These are phyloP conservation scores for Moesziomyces antarcticus DNA, from an alignment of 1,284 basidiomycete genomes.

Conservation along the genomic window DNA sequence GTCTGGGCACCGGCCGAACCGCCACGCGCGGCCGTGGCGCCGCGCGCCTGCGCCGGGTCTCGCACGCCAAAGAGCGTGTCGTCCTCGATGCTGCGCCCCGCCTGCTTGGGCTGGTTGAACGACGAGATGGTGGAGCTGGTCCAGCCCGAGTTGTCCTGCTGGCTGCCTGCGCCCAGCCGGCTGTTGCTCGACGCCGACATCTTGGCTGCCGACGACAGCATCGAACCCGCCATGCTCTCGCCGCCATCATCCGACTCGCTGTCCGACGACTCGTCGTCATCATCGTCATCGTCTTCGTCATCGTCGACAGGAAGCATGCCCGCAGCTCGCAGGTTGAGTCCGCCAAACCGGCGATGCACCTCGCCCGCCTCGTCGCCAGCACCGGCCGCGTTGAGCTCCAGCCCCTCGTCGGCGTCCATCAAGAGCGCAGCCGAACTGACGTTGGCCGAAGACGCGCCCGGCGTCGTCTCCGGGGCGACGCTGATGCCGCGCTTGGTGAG, in stretches of 20 bases:
- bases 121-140: slow-evolving; percentile 50
- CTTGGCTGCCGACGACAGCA: slow-evolving; percentile 43
- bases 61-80: slow-evolving; percentile 64
- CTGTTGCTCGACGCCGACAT: slow-evolving; percentile 45
- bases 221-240: slow-evolving; percentile 30
- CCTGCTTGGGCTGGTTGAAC: slow-evolving; percentile 44
- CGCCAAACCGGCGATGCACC: slow-evolving; percentile 26
- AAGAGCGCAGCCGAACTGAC: slow-evolving; percentile 51
- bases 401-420: slow-evolving; percentile 56
- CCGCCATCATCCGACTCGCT: slow-evolving; percentile 41
- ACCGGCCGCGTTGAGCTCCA: slow-evolving; percentile 28
- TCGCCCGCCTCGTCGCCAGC: slow-evolving; percentile 12
- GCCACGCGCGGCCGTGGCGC: slow-evolving; percentile 6
- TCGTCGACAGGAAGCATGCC: slow-evolving; percentile 25
- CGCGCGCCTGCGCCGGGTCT: slow-evolving; percentile 24
- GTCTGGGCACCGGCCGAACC: not conserved
- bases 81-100: slow-evolving; percentile 56
- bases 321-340: slow-evolving; percentile 15
- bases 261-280: slow-evolving; percentile 43
- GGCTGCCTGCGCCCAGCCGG: slow-evolving; percentile 30
- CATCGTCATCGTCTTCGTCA: slow-evolving; percentile 50
- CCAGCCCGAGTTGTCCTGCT: slow-evolving; percentile 43
- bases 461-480: slow-evolving; percentile 18
- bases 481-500: slow-evolving; percentile 49
- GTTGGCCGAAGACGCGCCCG: slow-evolving; percentile 19